Evolutionary conservation across 2,329 filamentous ascomycete genomes (phyloP).

Genomic region (Pseudophaeomoniella oleicola): DNA sequence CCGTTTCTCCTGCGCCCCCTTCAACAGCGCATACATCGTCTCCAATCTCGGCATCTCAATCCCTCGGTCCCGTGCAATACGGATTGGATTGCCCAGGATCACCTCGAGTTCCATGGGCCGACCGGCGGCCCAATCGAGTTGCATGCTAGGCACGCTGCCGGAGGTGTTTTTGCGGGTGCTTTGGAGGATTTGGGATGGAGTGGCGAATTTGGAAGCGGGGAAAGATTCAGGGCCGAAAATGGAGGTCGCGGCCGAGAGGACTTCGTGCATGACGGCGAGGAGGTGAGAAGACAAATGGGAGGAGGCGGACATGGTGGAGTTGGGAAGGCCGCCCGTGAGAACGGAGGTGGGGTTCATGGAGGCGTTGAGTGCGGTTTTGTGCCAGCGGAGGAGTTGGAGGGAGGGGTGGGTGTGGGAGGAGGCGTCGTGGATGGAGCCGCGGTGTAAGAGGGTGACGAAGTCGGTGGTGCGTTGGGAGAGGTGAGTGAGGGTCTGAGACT

Average conservation of each 20-base stretch:
- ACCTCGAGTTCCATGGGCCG: conserved; percentile 57
- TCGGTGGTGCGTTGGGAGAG: conserved; percentile 21
- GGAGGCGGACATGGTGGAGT: conserved; percentile 51
- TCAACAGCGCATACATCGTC: conserved; percentile 50
- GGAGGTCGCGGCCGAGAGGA: conserved; percentile 47
- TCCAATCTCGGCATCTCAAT: conserved; percentile 53
- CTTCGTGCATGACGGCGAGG: conserved; percentile 54
- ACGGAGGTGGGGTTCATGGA: conserved; percentile 62
- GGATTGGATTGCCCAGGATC: conserved; percentile 55
- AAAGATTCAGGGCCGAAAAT: conserved; percentile 49
- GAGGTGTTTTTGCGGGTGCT: conserved; percentile 47
- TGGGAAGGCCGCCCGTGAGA: conserved; percentile 48
- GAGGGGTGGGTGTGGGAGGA: conserved; percentile 49
- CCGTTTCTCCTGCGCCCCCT: conserved; percentile 43
- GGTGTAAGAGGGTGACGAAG: conserved; percentile 28
- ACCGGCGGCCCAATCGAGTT: conserved; percentile 54
- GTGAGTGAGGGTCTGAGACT: too few species aligned
- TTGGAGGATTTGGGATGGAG: conserved; percentile 45
- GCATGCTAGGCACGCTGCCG: conserved; percentile 41
- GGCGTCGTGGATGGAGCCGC: conserved; percentile 50
- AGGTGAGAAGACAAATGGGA: conserved; percentile 48
- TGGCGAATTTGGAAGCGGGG: conserved; percentile 41
- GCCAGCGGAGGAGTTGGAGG: conserved; percentile 58
- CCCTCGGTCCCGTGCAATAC: conserved; percentile 47
- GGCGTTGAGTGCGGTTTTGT: conserved; percentile 64